A percentile compares a stretch with the other conserved stretches of the same genome.
Evolutionary conservation across 78 protist genomes (phyloP).

Genomic region (Dictyostelium capitatum): DNA sequence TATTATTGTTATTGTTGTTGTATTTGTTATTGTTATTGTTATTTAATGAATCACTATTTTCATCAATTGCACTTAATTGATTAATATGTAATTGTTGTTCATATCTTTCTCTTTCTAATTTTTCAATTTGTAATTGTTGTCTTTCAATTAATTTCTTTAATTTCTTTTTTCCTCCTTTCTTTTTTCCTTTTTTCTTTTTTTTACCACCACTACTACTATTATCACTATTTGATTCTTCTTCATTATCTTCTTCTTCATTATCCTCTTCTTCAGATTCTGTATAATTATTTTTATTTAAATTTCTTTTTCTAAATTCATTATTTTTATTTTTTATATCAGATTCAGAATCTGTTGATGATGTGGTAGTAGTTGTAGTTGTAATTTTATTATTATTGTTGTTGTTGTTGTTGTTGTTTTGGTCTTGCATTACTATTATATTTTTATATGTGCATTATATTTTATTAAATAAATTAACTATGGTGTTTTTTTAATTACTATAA

Average conservation of each 20-base stretch:
- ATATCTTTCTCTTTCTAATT: constrained; percentile 7
- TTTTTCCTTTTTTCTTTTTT: constrained; percentile 29
- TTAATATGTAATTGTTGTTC: constrained; percentile 10
- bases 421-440: no score
- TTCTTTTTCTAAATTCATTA: background rate
- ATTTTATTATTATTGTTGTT: background rate
- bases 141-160: constrained; percentile 7
- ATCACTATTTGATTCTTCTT: background rate
- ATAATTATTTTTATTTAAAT: background rate
- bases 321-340: background rate
- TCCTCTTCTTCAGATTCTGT: background rate
- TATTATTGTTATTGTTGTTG: background rate
- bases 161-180: constrained; percentile 8
- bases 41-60: background rate
- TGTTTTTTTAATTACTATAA: no score
- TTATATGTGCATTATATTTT: background rate
- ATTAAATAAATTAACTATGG: background rate
- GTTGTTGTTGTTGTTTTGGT: background rate
- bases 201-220: background rate
- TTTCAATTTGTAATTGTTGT: constrained; percentile 38
- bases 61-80: background rate
- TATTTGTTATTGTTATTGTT: background rate
- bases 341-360: background rate
- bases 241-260: background rate
- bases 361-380: background rate